Percentiles rank a stretch among this genome's conserved stretches.
Conservation (phyloP, 371 early-diverging fungal species). For the Rhizopus arrhizus region DNA sequence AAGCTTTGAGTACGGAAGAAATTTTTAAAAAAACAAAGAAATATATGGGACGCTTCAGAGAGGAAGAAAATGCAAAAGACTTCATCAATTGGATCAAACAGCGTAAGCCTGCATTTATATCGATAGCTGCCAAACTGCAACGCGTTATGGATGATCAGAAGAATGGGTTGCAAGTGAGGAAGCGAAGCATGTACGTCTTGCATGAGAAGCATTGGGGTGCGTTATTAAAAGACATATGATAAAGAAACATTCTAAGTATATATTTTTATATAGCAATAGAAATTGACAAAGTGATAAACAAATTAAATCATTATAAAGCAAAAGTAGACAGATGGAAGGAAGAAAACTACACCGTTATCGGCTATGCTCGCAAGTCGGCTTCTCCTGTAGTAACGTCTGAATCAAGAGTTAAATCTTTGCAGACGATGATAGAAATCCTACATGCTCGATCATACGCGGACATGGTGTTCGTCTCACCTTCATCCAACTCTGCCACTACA, state of each 20-base stretch:
- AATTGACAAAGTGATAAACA: background rate
- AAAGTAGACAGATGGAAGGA: background rate
- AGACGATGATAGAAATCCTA: background rate
- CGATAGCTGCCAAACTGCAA: background rate
- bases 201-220: slow-evolving; percentile 6
- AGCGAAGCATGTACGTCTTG: background rate
- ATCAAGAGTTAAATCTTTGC: background rate
- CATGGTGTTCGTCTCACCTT: slow-evolving; percentile 2
- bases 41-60: slow-evolving; percentile 4
- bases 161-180: background rate
- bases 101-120: background rate
- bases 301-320: slow-evolving; percentile 2
- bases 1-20: slow-evolving; percentile 1
- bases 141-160: background rate
- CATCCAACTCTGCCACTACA: background rate
- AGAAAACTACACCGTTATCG: background rate
- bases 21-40: background rate
- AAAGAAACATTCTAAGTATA: no score
- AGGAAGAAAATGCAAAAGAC: slow-evolving; percentile 3
- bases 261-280: slow-evolving; percentile 1
- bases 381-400: background rate
- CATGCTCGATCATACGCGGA: background rate
- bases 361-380: slow-evolving; percentile 2
- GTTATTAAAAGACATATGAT: slow-evolving; percentile 2
- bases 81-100: slow-evolving; percentile 5